Base-by-base conservation (phyloP, 352 stramenopile species). In the Aphanomyces astaci region DNA sequence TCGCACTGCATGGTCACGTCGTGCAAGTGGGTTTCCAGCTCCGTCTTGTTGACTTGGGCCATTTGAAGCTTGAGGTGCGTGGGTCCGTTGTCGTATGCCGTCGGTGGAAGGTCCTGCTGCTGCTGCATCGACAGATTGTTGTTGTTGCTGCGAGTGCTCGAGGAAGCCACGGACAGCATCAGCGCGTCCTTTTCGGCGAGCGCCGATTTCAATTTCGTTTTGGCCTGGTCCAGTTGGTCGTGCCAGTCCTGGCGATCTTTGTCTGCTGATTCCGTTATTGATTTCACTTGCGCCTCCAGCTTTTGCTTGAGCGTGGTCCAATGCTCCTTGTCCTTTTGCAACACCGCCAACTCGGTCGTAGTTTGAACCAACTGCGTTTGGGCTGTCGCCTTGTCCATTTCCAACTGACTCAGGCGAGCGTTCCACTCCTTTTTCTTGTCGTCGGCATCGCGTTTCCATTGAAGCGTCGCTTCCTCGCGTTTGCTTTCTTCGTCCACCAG, bases 1-100 rank as follows among this genome's bases (percentile, higher is more conserved):
- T 88, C 80, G 3, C 86, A 60, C 51, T 86, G 77, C 4, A 78
- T 73, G 15, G 77, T 75, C 30, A 83, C 74, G 24, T 84, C 76
- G 22, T 76, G 75, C 30, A 88, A 60, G 57, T 86, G 80, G 3
- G 71, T 57, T 32, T 88, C 80, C 17, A 86, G 66, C 55, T 88
- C 80, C 22, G 65, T 75, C 40, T 74, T 72, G 63, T 83, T 86
- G 1, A 82, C 75, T 11, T 86, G 77, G 19, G 77, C 80, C 46
- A 88, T 76, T 49, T 82, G 78, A n/a, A 81, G 59, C 54, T 78
- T 80, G 25, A 78, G 54, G 53, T 79, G 78, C 48, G 59, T 48
- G 11, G 64, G 49, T 10, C 78, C 74, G 4, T 75, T 73, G 27
- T 79, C 66, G 5, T 72, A 33, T 0, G 9, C 19, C 48, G 9